Conservation (phyloP, 116 monocot species). For the Phalaenopsis hybrid region DNA sequence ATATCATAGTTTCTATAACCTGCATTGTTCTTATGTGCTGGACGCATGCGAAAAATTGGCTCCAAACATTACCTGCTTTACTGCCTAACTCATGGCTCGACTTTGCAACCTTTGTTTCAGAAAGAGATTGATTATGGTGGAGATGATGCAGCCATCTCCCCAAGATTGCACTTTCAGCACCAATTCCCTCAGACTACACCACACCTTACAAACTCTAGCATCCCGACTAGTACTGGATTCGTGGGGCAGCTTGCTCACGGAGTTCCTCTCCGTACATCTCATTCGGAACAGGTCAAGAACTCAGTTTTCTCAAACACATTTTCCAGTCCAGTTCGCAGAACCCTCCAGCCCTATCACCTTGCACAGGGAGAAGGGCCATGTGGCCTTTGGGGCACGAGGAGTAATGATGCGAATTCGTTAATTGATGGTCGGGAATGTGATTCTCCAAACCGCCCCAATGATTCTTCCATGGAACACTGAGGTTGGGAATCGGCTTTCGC, state of each 20-base stretch:
- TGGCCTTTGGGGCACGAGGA: slow-evolving; percentile 12
- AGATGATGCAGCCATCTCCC: slow-evolving; percentile 45
- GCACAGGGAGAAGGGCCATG: slow-evolving; percentile 26
- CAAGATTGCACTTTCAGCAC: slow-evolving; percentile 37
- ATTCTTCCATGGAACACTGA: slow-evolving; percentile 62
- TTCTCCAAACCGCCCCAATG: slow-evolving; percentile 22
- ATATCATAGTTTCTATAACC: neutral
- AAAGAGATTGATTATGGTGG: slow-evolving; percentile 64
- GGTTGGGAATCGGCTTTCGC: neutral
- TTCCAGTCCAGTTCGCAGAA: slow-evolving; percentile 54
- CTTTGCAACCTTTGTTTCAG: slow-evolving; percentile 26
- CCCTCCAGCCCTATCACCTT: slow-evolving; percentile 55
- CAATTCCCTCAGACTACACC: slow-evolving; percentile 19
- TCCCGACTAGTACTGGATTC: slow-evolving; percentile 13
- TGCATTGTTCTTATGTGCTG: neutral
- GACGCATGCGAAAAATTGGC: neutral
- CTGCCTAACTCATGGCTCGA: neutral
- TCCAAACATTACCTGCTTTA: neutral
- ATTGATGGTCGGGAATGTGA: slow-evolving; percentile 30
- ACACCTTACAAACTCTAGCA: slow-evolving; percentile 23
- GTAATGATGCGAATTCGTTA: slow-evolving; percentile 14
- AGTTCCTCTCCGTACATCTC: slow-evolving; percentile 22
- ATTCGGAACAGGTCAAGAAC: slow-evolving; percentile 53
- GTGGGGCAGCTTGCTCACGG: slow-evolving; percentile 18
- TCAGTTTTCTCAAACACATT: slow-evolving; percentile 62